phyloP scores from a whole-genome alignment of 108 stramenopile genomes.

The Cyclotella atomus region DNA sequence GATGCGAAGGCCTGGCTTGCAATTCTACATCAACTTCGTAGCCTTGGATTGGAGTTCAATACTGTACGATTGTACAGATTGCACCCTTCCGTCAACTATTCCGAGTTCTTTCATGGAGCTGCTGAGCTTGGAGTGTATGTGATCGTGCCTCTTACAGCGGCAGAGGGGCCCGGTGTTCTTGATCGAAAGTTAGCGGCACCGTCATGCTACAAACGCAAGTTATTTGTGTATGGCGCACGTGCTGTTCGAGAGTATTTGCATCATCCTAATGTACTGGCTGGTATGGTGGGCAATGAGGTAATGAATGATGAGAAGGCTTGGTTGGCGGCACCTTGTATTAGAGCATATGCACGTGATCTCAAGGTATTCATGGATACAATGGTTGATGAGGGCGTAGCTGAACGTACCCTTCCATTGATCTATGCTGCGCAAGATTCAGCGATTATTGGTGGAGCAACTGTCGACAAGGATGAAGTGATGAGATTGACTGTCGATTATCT shows the following conservation, averaged over 20 bases:
- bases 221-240: constrained; percentile 54
- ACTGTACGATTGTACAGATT: constrained; percentile 61
- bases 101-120: constrained; percentile 54
- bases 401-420: constrained; percentile 50
- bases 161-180: constrained; percentile 51
- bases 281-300: constrained; percentile 72
- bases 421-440: constrained; percentile 65
- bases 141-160: constrained; percentile 63
- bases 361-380: constrained; percentile 41
- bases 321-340: constrained; percentile 61
- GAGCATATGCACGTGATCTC: constrained; percentile 57
- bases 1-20: constrained; percentile 56
- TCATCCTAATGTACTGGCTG: constrained; percentile 64
- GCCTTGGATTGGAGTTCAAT: constrained; percentile 47
- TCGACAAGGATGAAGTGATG: constrained; percentile 38
- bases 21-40: constrained; percentile 59
- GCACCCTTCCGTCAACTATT: constrained; percentile 35
- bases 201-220: constrained; percentile 42
- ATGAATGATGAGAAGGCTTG: constrained; percentile 58
- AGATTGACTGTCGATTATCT: constrained; percentile 61
- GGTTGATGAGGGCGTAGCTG: constrained; percentile 14
- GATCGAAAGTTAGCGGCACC: constrained; percentile 51
- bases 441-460: constrained; percentile 36
- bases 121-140: constrained; percentile 65
- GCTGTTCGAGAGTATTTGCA: constrained; percentile 32